Evolutionary conservation across 108 stramenopile genomes (phyloP).

Genomic region (Nitzschia palea): DNA sequence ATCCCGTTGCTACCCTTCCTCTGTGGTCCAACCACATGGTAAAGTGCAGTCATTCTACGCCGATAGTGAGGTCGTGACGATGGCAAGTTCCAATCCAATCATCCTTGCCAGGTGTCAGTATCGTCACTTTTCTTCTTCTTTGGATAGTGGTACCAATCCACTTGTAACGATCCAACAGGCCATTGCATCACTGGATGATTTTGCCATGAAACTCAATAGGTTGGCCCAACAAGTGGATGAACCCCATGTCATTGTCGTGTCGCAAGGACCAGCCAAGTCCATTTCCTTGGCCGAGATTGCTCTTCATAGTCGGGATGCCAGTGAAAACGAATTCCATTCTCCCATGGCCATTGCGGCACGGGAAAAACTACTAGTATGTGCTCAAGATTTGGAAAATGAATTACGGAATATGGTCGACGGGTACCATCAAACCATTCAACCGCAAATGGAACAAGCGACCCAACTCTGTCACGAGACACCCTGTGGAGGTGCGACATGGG

Average conservation of each 20-base stretch:
- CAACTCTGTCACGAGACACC: constrained; percentile 25
- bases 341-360: background rate
- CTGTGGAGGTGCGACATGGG: constrained; percentile 30
- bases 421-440: background rate
- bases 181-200: constrained; percentile 1
- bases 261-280: background rate
- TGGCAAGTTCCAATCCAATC: too few species aligned
- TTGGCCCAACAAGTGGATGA: constrained; percentile 1
- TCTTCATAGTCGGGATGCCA: constrained; percentile 9
- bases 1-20: too few species aligned
- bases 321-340: background rate
- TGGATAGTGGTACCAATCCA: too few species aligned
- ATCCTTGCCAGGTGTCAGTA: too few species aligned
- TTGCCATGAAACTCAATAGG: background rate
- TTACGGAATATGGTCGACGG: background rate
- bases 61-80: too few species aligned
- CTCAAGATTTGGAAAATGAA: background rate
- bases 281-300: constrained; percentile 13
- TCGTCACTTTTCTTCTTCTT: too few species aligned
- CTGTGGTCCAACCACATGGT: too few species aligned
- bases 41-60: too few species aligned
- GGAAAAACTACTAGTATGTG: background rate
- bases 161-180: constrained; percentile 2
- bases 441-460: constrained; percentile 8
- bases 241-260: background rate